Percentiles rank a stretch among this genome's conserved stretches.
Evolutionary conservation across 805 yeast species (phyloP).

Genomic region (Myxozyma vanderwaltii): DNA sequence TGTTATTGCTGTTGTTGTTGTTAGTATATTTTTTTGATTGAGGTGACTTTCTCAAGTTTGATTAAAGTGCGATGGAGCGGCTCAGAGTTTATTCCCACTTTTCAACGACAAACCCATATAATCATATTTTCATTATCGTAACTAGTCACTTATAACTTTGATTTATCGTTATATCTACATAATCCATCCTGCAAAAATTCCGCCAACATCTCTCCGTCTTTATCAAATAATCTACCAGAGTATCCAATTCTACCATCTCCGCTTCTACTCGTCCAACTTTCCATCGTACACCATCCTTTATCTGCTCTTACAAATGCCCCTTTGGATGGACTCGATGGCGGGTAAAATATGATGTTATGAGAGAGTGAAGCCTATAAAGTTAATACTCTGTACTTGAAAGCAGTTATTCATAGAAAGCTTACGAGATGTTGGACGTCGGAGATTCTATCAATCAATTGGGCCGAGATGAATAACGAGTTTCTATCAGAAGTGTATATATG

Average conservation of each 20-base stretch:
- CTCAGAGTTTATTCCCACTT: not conserved
- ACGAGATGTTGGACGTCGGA: slow-evolving; percentile 8
- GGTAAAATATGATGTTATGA: slow-evolving; percentile 22
- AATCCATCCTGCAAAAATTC: slow-evolving; percentile 27
- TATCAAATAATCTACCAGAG: slow-evolving; percentile 14
- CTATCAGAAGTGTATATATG: slow-evolving; percentile 23
- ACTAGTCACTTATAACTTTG: too few species aligned
- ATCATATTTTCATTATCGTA: too few species aligned
- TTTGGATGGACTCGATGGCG: slow-evolving; percentile 2
- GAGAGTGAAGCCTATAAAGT: slow-evolving; percentile 12
- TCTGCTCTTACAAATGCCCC: not conserved
- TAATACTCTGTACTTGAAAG: not conserved
- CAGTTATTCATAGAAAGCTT: not conserved
- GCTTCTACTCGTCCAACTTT: slow-evolving; percentile 12
- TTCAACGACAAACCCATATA: too few species aligned
- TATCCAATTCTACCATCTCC: slow-evolving; percentile 22
- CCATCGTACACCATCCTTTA: slow-evolving; percentile 13
- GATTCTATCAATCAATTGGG: slow-evolving; percentile 8
- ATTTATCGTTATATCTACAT: not conserved
- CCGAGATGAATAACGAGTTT: slow-evolving; percentile 13
- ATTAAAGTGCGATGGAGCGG: not conserved
- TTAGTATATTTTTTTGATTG: not conserved
- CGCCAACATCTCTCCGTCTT: slow-evolving; percentile 19
- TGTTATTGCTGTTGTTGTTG: not conserved
- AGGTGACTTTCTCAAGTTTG: not conserved